phyloP scores from a whole-genome alignment of 1,284 basidiomycete genomes.

The Cryptococcus jaspeensis region DNA sequence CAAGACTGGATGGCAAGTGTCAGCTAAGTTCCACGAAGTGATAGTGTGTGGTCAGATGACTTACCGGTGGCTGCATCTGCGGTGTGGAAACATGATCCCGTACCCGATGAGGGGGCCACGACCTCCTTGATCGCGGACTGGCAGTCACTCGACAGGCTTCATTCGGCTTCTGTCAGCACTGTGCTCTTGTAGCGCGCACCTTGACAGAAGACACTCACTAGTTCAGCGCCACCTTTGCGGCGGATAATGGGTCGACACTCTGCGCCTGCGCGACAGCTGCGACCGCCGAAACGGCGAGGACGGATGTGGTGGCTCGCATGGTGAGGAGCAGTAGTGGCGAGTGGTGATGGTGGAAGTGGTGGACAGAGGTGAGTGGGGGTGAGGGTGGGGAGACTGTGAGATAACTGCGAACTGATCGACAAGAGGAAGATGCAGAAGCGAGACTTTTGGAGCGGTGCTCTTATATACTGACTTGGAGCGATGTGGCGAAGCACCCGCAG shows the following conservation, averaged over 20 bases:
- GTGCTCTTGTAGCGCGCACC: not conserved
- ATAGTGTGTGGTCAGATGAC: not conserved
- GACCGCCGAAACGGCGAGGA: not conserved
- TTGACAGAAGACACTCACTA: conserved; percentile 4
- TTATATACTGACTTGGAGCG: not conserved
- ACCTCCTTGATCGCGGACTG: conserved; percentile 1
- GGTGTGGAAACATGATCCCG: conserved; percentile 1
- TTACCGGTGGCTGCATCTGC: not conserved
- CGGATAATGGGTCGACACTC: not conserved
- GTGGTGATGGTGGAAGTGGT: not conserved
- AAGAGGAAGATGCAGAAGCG: not conserved
- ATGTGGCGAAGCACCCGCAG: not conserved
- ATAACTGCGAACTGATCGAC: not conserved
- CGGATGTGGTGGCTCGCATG: not conserved
- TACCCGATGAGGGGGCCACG: not conserved
- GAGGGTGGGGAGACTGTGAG: not conserved
- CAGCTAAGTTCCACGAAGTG: not conserved
- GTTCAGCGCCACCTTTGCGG: not conserved
- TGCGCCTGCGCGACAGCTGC: not conserved
- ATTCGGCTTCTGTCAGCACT: not conserved
- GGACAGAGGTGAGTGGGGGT: not conserved
- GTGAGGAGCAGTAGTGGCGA: not conserved
- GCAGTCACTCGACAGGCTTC: conserved; percentile 4
- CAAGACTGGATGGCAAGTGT: conserved; percentile 18
- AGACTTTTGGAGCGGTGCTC: not conserved